Conservation (phyloP, 2,329 filamentous ascomycete genomes). For the Colletotrichum plurivorum region DNA sequence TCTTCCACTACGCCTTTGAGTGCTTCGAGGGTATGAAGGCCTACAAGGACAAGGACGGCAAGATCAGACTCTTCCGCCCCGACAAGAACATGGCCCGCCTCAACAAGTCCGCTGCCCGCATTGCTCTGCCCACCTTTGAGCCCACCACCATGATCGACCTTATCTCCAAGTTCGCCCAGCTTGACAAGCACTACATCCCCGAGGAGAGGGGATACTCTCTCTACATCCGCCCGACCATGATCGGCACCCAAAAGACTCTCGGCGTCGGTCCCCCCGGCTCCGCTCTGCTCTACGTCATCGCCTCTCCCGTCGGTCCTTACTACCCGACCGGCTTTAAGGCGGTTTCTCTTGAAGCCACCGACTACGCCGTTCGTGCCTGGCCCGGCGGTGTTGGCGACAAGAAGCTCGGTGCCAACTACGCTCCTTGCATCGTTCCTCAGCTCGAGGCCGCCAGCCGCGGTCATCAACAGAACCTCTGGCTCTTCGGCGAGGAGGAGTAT, state of each 20-base stretch:
- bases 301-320: conserved; percentile 96
- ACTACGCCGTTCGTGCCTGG: conserved; percentile 97
- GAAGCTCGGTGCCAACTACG: conserved; percentile 99
- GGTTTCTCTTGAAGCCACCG: conserved; percentile 92
- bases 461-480: conserved; percentile 98
- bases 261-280: conserved; percentile 94
- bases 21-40: conserved; percentile 99
- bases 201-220: conserved; percentile 89
- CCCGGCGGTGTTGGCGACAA: conserved; percentile 97
- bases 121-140: conserved; percentile 92
- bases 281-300: conserved; percentile 94
- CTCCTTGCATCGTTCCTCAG: conserved; percentile 98
- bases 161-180: conserved; percentile 82
- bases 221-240: conserved; percentile 96
- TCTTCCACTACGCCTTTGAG: conserved; percentile 98
- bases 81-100: conserved; percentile 96
- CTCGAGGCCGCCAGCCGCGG: conserved; percentile 90
- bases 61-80: conserved; percentile 90
- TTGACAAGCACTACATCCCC: conserved; percentile 93
- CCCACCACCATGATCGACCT: conserved; percentile 81
- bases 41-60: conserved; percentile 87
- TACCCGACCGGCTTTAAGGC: conserved; percentile 99
- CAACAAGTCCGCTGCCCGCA: conserved; percentile 91
- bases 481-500: conserved; percentile 95
- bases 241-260: conserved; percentile 94